Percentiles rank a stretch among this genome's conserved stretches.
Conservation (phyloP, 2,329 filamentous ascomycete genomes). For the Emmonsiellopsis sp. region DNA sequence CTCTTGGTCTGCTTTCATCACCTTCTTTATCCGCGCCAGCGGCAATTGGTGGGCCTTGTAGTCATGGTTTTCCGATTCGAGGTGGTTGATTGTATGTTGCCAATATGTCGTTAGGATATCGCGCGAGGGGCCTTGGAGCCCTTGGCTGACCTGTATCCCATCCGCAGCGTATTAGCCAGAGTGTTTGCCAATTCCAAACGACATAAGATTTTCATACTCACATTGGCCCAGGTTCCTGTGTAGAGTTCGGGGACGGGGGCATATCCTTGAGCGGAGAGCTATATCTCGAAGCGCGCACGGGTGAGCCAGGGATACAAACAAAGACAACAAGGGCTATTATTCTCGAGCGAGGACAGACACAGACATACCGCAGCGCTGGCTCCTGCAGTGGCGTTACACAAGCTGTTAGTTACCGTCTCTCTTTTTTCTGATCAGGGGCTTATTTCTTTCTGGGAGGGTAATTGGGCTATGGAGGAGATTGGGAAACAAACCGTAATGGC, state of each 20-base stretch:
- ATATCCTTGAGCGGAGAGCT: constrained; percentile 81
- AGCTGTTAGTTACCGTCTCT: constrained; percentile 1
- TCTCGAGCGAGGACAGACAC: neutral
- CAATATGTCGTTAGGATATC: constrained; percentile 98
- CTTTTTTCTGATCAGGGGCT: neutral
- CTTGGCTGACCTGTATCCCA: constrained; percentile 72
- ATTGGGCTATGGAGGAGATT: neutral
- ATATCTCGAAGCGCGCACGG: constrained; percentile 20
- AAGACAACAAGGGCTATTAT: constrained; percentile 4
- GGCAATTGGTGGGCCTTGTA: constrained; percentile 98
- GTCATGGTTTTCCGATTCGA: constrained; percentile 91
- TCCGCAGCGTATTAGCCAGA: neutral
- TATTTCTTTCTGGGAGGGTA: neutral
- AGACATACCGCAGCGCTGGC: constrained; percentile 58
- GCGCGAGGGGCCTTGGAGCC: constrained; percentile 82
- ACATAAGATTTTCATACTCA: constrained; percentile 35
- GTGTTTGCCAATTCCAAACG: too few relatives aligned
- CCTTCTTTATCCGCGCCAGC: constrained; percentile 97
- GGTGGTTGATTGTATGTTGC: constrained; percentile 94
- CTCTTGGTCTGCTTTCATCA: constrained; percentile 98
- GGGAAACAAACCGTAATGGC: constrained; percentile 60
- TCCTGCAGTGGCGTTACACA: constrained; percentile 36
- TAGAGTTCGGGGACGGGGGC: constrained; percentile 86
- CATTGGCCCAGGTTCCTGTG: constrained; percentile 91
- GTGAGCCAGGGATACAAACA: neutral